phyloP scores from a whole-genome alignment of 2,329 filamentous ascomycete species.

The Coniochaeta ligniaria region DNA sequence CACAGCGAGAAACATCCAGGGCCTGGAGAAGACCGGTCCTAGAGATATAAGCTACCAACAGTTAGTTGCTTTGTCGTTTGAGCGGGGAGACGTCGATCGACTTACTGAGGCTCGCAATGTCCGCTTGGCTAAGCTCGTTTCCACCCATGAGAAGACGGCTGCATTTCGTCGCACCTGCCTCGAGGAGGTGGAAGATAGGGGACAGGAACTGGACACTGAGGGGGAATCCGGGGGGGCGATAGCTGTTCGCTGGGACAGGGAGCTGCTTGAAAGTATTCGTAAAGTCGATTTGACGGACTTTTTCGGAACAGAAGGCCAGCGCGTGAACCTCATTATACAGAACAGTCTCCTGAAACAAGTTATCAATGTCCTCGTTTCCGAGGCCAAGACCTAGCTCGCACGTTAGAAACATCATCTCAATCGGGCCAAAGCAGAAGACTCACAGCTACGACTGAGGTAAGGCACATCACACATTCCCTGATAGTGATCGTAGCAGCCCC shows the following conservation, averaged over 20 bases:
- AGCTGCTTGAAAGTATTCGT: conserved; percentile 29
- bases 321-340: conserved; percentile 51
- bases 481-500: conserved; percentile 32
- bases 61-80: conserved; percentile 6
- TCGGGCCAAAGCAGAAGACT: conserved; percentile 8
- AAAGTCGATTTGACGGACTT: conserved; percentile 46
- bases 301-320: conserved; percentile 47
- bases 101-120: conserved; percentile 43
- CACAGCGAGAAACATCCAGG: conserved; percentile 43
- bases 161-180: conserved; percentile 35
- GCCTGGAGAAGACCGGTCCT: conserved; percentile 29
- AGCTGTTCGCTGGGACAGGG: conserved; percentile 6
- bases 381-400: conserved; percentile 33
- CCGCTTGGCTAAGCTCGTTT: conserved; percentile 36
- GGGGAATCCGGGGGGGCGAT: not conserved
- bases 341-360: conserved; percentile 40
- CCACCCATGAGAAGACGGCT: conserved; percentile 44
- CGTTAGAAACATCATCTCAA: not conserved
- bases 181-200: conserved; percentile 38
- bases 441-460: conserved; percentile 46
- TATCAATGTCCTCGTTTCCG: conserved; percentile 38
- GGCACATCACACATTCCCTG: conserved; percentile 38
- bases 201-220: conserved; percentile 21
- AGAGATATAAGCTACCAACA: conserved; percentile 17
- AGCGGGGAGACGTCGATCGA: not conserved